Base-by-base conservation (phyloP, 2,329 filamentous ascomycete species). In the Colletotrichum abscissum region DNA sequence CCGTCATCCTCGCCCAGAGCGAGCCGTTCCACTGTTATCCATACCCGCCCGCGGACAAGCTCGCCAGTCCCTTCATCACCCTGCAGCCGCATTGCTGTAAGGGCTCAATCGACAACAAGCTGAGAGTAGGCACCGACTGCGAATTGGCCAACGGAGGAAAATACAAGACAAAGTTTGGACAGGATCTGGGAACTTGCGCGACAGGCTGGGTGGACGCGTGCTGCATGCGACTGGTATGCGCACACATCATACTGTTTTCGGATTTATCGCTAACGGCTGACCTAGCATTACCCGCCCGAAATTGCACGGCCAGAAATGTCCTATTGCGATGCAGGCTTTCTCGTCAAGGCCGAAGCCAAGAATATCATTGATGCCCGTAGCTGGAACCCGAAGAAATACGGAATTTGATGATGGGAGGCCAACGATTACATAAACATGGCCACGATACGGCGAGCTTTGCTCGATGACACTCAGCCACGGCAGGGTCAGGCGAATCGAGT, bases 11-110 rank as follows among this genome's bases (percentile, higher is more conserved):
- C n/a, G 70, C 73, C 9, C 65, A 75, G 28, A 58, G 73, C 26
- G 46, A 72, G 16, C 69, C 73, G 19, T 75, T 75, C 62, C 73
- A 75, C 42, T 75, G 73, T 66, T 74, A 67, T 26, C 70, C 73
- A 8, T 75, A 70, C 57, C 70, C 65, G 35, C 42, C 65, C 30
- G 26, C 56, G 49, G 65, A 74, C 28, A 38, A 55, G 26, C 66
- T 74, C 42, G 38, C 64, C n/a, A 65, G 63, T 42, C 65, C 60
- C 2, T 75, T 75, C 70, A 63, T 66, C 62, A 63, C 60, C 12
- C 26, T 75, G 42, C 24, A 73, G 35, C 70, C 73, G 33, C 70
- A 73, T 24, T 75, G 73, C 66, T 75, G 73, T 26, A 54, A 60
- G 33, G 73, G 70, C 14, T 19, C 70, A 0, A 67, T 75, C 14